Percentiles rank a stretch among this genome's conserved stretches.
Conservation (phyloP, 2,329 filamentous ascomycete species). For the Balansia obtecta region DNA sequence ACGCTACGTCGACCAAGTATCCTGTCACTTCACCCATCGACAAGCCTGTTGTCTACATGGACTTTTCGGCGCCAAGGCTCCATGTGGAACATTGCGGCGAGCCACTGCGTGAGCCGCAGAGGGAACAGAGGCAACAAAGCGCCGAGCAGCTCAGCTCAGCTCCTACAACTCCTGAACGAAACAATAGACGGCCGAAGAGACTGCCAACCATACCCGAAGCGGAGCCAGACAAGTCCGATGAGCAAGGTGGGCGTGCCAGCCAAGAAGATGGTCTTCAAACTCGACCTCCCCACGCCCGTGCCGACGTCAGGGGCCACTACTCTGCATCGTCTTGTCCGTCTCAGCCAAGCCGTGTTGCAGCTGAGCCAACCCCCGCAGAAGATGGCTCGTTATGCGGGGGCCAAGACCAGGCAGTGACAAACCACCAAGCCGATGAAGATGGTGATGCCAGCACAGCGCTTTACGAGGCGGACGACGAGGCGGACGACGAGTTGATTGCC, state of each 20-base stretch:
- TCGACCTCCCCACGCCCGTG: neutral
- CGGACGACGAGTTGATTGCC: too few species aligned
- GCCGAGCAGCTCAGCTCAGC: slow-evolving; percentile 14
- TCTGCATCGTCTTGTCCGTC: neutral
- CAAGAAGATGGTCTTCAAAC: too few species aligned
- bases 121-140: neutral
- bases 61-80: slow-evolving; percentile 1
- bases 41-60: slow-evolving; percentile 1
- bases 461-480: slow-evolving; percentile 26
- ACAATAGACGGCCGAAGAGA: slow-evolving; percentile 29
- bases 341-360: neutral
- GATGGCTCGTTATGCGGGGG: too few species aligned
- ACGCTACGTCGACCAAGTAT: neutral
- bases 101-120: neutral
- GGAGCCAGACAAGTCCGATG: neutral
- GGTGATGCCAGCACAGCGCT: slow-evolving; percentile 15
- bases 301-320: neutral
- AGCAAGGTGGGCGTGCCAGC: neutral
- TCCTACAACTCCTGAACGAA: slow-evolving; percentile 2
- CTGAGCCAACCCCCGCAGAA: too few species aligned
- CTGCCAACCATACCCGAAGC: slow-evolving; percentile 6
- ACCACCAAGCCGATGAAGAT: neutral
- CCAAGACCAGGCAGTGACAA: too few species aligned
- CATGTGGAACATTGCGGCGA: neutral
- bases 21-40: slow-evolving; percentile 1